Evolutionary conservation across 768 basidiomycete genomes (phyloP).

Genomic region (Postia placenta): DNA sequence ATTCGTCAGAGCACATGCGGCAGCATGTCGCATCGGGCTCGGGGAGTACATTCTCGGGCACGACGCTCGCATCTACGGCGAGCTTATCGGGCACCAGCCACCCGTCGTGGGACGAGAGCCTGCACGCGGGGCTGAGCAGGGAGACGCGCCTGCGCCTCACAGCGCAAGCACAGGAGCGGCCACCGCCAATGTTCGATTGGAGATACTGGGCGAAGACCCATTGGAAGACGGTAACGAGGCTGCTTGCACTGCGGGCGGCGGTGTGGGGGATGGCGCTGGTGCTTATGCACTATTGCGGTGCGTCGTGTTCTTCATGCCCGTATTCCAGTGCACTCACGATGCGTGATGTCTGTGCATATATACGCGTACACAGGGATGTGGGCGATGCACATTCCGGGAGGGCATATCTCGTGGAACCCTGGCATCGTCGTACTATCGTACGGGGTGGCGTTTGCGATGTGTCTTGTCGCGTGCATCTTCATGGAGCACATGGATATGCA

Average conservation of each 20-base stretch:
- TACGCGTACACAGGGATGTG: slow-evolving; percentile 18
- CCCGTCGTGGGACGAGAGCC: slow-evolving; percentile 17
- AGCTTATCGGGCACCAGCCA: slow-evolving; percentile 4
- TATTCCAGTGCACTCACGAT: no score
- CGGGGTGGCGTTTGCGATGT: slow-evolving; percentile 20
- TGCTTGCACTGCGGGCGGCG: slow-evolving; percentile 17
- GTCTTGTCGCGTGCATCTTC: slow-evolving; percentile 18
- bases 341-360: no score
- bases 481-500: slow-evolving; percentile 26
- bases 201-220: slow-evolving; percentile 17
- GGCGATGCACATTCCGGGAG: slow-evolving; percentile 23
- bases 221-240: slow-evolving; percentile 13
- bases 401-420: slow-evolving; percentile 19
- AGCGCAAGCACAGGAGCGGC: slow-evolving; percentile 20
- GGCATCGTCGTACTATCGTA: slow-evolving; percentile 20
- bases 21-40: background rate
- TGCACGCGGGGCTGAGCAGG: slow-evolving; percentile 20
- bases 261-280: slow-evolving; percentile 23
- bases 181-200: slow-evolving; percentile 19
- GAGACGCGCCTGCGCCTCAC: slow-evolving; percentile 22
- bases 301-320: no score
- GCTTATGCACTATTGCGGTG: slow-evolving; percentile 26
- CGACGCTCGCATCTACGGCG: slow-evolving; percentile 10
- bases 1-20: slow-evolving; percentile 10
- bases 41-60: slow-evolving; percentile 9